Evolutionary conservation across 208 protist genomes (phyloP), one percentile per base, ranked within the genome.

Genomic region (Crithidia thermophila): DNA sequence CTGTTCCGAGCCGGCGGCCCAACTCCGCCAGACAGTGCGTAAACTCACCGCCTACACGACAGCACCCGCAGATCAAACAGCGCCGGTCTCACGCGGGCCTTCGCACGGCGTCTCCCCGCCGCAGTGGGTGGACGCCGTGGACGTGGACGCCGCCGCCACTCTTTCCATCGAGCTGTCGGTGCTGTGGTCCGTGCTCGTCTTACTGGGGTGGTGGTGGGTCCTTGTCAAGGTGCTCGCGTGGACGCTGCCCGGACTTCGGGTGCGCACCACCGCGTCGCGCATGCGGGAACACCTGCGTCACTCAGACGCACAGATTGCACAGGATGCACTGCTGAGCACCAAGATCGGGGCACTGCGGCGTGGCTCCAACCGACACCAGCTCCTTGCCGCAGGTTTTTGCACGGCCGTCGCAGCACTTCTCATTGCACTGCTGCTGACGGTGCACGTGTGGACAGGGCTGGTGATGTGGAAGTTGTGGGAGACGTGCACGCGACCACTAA

Each of bases 401-500:
- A 39, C 49, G 0, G 14, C 20, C 1, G 31, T 64, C 31, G 50
- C 59, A 23, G 31, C 27, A 2, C 2, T 53, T 7, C 33, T 66
- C 0, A 55, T 74, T 34, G 14, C 43, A 14, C 2, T 56, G 40
- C 68, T 74, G n/a, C 51, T 74, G 16, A 62, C 59, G 9, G 43
- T 67, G 51, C 58, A 74, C 23, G 23, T 67, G 16, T 74, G 57
- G 68, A 47, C 60, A 40, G 52, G 55, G 10, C 9, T 56, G 33
- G 33, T 74, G 37, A 11, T 67, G 51, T 61, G 40, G 40, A 11
- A 33, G 27, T 1, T 61, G 51, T 56, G 52, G 33, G 27, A 53
- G 52, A 34, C 18, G 16, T 36, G 43, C 10, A 42, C 34, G 4
- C 5, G 9, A 3, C 51, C 68, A 14, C 23, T 73, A 4, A 5